phyloP scores from a whole-genome alignment of 202 grass and related monocot genomes.

The Hordeum pubiflorum region DNA sequence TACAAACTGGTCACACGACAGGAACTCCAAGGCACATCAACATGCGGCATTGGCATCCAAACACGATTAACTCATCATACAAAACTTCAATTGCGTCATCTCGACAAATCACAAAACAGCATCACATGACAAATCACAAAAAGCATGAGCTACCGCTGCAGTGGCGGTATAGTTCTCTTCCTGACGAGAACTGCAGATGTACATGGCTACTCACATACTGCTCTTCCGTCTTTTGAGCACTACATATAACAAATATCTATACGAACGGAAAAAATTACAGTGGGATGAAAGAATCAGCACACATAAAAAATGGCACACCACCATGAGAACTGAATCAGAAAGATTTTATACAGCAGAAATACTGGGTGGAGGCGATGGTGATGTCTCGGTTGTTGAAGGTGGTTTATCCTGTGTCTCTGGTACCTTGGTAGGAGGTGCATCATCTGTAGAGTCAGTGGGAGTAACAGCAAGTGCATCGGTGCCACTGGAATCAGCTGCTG shows the following conservation, averaged over 20 bases:
- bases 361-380: not conserved
- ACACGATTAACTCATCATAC: not conserved
- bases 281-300: conserved; percentile 10
- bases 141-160: not conserved
- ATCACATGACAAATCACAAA: conserved; percentile 3
- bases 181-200: conserved; percentile 33
- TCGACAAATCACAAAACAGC: conserved; percentile 21
- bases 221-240: not conserved
- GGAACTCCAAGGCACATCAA: not conserved
- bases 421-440: conserved; percentile 12
- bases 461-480: not conserved
- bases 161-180: not conserved
- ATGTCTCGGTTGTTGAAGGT: conserved; percentile 25
- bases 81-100: not conserved
- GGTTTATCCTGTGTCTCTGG: conserved; percentile 15
- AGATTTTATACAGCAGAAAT: conserved; percentile 32
- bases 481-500: conserved; percentile 11
- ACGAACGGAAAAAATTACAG: conserved; percentile 28
- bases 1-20: not conserved
- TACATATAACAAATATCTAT: conserved; percentile 16
- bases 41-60: not conserved
- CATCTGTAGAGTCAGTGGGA: not conserved
- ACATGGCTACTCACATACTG: conserved; percentile 49
- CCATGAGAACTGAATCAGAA: conserved; percentile 29
- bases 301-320: conserved; percentile 29